Evolutionary conservation across 164 flowering plant genomes (phyloP).

Genomic region (grape (Vitis vinifera)): ASM3070453v1 NC_081816.1:24271501-24272000

Average conservation of each 20-base stretch:
- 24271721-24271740: conserved; percentile 83
- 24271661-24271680: conserved; percentile 55
- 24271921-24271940: conserved; percentile 58
- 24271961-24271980: conserved; percentile 90
- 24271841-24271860: conserved; percentile 35
- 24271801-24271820: conserved; percentile 54
- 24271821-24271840: conserved; percentile 61
- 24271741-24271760: conserved; percentile 36
- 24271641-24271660: background rate
- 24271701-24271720: conserved; percentile 56
- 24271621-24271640: background rate
- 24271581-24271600: background rate
- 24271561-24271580: too few relatives aligned
- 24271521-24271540: too few relatives aligned
- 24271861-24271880: conserved; percentile 33
- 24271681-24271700: conserved; percentile 51
- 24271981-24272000: conserved; percentile 83
- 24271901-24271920: conserved; percentile 92
- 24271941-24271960: conserved; percentile 76
- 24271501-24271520: too few relatives aligned
- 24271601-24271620: background rate
- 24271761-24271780: conserved; percentile 43
- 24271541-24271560: too few relatives aligned
- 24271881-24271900: conserved; percentile 55
- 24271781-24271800: conserved; percentile 36